Evolutionary conservation across 1,139 yeast species (phyloP).

Genomic region (Magnusiomyces tetraspermus): DNA sequence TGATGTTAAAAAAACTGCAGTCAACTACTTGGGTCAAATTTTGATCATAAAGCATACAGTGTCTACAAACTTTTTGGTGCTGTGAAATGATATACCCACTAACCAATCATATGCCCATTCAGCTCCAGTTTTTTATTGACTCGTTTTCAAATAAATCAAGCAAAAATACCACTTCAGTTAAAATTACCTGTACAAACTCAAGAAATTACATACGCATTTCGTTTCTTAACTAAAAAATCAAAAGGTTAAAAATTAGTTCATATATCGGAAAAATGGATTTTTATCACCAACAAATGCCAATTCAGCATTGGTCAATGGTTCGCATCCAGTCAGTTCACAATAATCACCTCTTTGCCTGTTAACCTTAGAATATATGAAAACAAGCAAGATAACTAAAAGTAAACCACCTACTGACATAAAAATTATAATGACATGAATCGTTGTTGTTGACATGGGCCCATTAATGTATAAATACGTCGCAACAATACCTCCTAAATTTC

Average conservation of each 20-base stretch:
- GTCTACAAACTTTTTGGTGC: too few species aligned
- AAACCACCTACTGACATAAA: slow-evolving; percentile 14
- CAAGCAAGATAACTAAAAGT: slow-evolving; percentile 6
- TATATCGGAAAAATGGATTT: slow-evolving; percentile 3
- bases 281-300: slow-evolving; percentile 31
- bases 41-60: neutral
- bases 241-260: neutral
- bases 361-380: slow-evolving; percentile 19
- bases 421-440: slow-evolving; percentile 29
- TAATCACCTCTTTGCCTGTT: slow-evolving; percentile 22
- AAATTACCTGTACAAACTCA: too few species aligned
- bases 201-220: too few species aligned
- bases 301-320: slow-evolving; percentile 23
- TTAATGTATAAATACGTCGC: slow-evolving; percentile 20
- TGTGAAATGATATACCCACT: too few species aligned
- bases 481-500: slow-evolving; percentile 36
- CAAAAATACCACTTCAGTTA: too few species aligned
- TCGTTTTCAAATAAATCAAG: too few species aligned
- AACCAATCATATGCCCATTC: too few species aligned
- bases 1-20: too few species aligned
- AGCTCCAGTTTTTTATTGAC: too few species aligned
- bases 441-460: slow-evolving; percentile 28
- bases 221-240: too few species aligned
- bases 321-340: slow-evolving; percentile 25
- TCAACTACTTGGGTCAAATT: too few species aligned